Base-by-base conservation (phyloP, 2,329 filamentous ascomycete species). In the Alternaria novae-zelandiae region DNA sequence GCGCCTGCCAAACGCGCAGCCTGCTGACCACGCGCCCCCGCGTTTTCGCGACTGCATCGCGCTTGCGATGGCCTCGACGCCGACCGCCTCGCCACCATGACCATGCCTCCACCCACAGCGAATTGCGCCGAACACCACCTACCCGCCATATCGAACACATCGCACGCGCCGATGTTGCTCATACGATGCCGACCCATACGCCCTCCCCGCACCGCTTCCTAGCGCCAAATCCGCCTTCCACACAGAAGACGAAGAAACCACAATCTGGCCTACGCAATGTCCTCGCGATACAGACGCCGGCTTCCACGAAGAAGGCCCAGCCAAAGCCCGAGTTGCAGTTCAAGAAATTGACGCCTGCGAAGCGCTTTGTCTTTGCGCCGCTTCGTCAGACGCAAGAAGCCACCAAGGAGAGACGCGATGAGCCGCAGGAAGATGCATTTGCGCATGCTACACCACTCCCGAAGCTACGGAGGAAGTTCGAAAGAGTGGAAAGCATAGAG, bases 161-260 rank as follows among this genome's bases (percentile, higher is more conserved):
- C 11, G 6, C 13, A 13, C 25, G 12, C 43, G 13, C 44, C 32
- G 36, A 68, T 66, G 64, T 51, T 25, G 43, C 26, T 17, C 46
- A 30, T 41, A 63, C 41, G 21, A 78, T 78, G 75, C 70, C 75
- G 9, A 57, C 65, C 20, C 62, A 75, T 36, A 74, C 71, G 11
- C 76, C 75, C 58, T 78, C 75, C 60, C 75, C 76, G 57, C 75
- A 77, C 68, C 74, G 77, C 65, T 79, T 78, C 73, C 47, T 75
- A 66, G 69, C 72, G 11, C 68, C 66, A n/a, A 64, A 59, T 20
- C 49, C 69, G 15, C 62, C 60, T 13, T 59, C 70, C 4, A 64
- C 65, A 21, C 69, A 69, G 36, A 72, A 70, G 28, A 21, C 65
- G 1, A 71, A 66, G 21, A 76, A 74, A 50, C 71, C 72, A 11